Conservation (phyloP, 768 basidiomycete genomes). For the Leccinum uliginosum region DNA sequence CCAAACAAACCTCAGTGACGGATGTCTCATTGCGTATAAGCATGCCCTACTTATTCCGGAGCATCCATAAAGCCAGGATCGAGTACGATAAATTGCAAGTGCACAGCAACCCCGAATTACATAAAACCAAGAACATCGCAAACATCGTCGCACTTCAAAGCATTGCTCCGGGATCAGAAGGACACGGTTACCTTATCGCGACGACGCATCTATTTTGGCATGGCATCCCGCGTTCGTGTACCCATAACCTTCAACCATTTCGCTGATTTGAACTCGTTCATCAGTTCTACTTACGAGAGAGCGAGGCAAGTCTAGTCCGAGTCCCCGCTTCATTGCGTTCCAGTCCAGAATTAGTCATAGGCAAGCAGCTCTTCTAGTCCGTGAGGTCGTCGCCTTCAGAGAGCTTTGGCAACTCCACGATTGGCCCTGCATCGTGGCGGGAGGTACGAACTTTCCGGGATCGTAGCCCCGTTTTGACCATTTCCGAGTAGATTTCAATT, state of each 20-base stretch:
- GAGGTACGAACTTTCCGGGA: conserved; percentile 50
- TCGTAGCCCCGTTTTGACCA: not conserved
- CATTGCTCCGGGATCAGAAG: conserved; percentile 26
- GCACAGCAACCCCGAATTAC: conserved; percentile 38
- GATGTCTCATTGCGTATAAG: conserved; percentile 78
- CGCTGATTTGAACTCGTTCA: not conserved
- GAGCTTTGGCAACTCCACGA: conserved; percentile 35
- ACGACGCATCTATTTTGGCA: conserved; percentile 97
- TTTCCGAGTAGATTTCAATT: conserved; percentile 75
- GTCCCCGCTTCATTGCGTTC: not conserved
- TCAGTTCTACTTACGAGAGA: conserved; percentile 70
- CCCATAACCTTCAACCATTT: not conserved
- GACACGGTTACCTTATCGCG: conserved; percentile 65
- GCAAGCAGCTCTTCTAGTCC: conserved; percentile 72
- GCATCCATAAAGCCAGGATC: conserved; percentile 45
- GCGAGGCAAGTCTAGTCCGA: conserved; percentile 57
- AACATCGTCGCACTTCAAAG: conserved; percentile 63
- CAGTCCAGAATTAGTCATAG: conserved; percentile 33
- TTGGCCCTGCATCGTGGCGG: conserved; percentile 83
- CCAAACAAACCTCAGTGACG: conserved; percentile 78
- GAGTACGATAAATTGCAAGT: conserved; percentile 66
- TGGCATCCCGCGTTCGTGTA: conserved; percentile 72
- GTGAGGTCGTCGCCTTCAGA: conserved; percentile 58
- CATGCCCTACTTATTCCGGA: conserved; percentile 43
- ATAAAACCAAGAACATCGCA: conserved; percentile 77